Conservation (phyloP, 768 basidiomycete genomes). For the Clitopilus passeckerianus region DNA sequence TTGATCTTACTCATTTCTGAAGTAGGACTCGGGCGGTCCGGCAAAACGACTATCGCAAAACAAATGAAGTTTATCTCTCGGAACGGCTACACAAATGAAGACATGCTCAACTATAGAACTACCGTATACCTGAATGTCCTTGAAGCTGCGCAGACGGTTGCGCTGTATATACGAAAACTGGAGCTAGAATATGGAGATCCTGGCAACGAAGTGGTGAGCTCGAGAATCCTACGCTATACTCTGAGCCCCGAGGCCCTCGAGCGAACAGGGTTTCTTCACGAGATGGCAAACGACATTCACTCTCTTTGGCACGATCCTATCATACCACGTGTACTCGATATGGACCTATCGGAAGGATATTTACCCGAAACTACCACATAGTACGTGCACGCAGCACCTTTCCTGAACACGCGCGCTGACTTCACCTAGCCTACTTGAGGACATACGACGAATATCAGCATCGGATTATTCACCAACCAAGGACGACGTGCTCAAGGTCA, state of each 20-base stretch:
- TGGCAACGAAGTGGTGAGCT: background rate
- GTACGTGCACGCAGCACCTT: background rate
- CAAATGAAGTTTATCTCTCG: background rate
- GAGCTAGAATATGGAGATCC: background rate
- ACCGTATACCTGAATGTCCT: background rate
- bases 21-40: background rate
- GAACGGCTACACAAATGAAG: too few species aligned
- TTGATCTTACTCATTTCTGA: background rate
- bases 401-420: background rate
- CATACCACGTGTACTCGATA: background rate
- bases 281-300: background rate
- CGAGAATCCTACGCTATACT: background rate
- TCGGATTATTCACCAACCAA: background rate
- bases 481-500: background rate
- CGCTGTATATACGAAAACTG: background rate
- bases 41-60: background rate
- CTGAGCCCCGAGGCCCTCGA: background rate
- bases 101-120: background rate
- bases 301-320: background rate
- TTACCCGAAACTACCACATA: background rate
- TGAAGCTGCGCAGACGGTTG: background rate
- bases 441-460: background rate
- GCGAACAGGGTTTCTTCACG: background rate
- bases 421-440: background rate
- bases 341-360: background rate